Evolutionary conservation across 1,284 basidiomycete species (phyloP), one percentile per base, ranked within the genome.

Genomic region (Violaceomyces palustris): DNA sequence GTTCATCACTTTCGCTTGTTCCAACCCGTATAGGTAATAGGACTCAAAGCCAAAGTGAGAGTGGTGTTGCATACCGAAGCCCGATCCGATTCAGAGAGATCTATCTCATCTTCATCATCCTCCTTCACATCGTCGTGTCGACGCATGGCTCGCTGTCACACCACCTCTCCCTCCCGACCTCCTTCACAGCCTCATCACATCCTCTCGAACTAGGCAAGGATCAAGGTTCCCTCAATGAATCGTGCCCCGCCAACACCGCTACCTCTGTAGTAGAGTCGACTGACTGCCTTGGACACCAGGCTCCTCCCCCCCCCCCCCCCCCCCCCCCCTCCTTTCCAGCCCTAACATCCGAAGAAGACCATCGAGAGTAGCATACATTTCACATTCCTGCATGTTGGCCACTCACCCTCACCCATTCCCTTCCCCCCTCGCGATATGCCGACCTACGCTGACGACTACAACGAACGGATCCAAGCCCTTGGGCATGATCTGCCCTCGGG

Each of bases 21-120:
- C 23, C 27, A 43, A 28, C 36, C 28, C 41, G 22, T 5, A 4
- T 17, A 3, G 18, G 32, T 15, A 21, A 12, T 6, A n/a, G 17
- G 35, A 17, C 4, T 37, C 7, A n/a, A 19, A 32, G 17, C 11
- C n/a, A n/a, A 5, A 11, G 26, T 19, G 28, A 34, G 19, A 22
- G 45, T 59, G 56, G 53, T 38, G 34, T 50, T 50, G 47, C 47
- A 59, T 54, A 59, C 50, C 56, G 56, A 59, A 59, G 50, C 56
- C 47, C 56, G 47, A 30, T 12, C 18, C 28, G 45, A 43, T 50
- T 44, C 50, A 51, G 35, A 4, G 6, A 4, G 6, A 12, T 17
- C 26, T 28, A 8, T 28, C 26, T 8, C 19, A 9, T 33, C 19
- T 33, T 33, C 31, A 15, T 17, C 19, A 15, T 33, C 15, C 15